phyloP scores from a whole-genome alignment of 345 rosid genomes.

The Arabidopsis suecica region DNA sequence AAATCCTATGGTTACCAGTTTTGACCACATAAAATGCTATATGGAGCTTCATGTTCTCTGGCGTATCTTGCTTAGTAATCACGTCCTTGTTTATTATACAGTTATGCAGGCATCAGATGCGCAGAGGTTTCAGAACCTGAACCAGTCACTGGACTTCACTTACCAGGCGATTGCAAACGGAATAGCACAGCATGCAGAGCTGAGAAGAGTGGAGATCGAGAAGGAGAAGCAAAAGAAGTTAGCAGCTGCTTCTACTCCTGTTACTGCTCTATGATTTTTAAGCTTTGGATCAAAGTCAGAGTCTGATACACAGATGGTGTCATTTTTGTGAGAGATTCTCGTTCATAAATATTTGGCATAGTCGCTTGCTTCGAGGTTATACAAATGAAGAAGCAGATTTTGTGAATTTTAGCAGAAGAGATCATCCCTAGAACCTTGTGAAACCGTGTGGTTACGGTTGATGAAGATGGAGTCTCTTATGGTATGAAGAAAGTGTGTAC shows the following conservation, averaged over 20 bases:
- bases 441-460: slow-evolving; percentile 40
- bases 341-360: slow-evolving; percentile 19
- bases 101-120: slow-evolving; percentile 81
- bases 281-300: slow-evolving; percentile 20
- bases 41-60: slow-evolving; percentile 1
- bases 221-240: slow-evolving; percentile 88
- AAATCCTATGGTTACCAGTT: slow-evolving; percentile 1
- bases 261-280: slow-evolving; percentile 15
- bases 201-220: slow-evolving; percentile 88
- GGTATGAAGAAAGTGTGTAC: slow-evolving; percentile 28
- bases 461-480: slow-evolving; percentile 33
- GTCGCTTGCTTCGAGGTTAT: slow-evolving; percentile 26
- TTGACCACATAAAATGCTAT: background rate
- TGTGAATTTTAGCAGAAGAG: slow-evolving; percentile 14
- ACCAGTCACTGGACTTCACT: slow-evolving; percentile 78
- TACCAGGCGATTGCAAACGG: slow-evolving; percentile 90
- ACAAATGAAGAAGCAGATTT: slow-evolving; percentile 35
- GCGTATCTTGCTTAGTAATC: slow-evolving; percentile 3
- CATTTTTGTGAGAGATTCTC: slow-evolving; percentile 41
- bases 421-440: slow-evolving; percentile 10
- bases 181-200: slow-evolving; percentile 92
- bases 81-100: slow-evolving; percentile 35
- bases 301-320: slow-evolving; percentile 24
- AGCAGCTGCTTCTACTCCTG: slow-evolving; percentile 41
- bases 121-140: slow-evolving; percentile 83